These are phyloP conservation scores for Colletotrichum abscissum DNA, from an alignment of 2,329 filamentous ascomycete species.

Conservation along the genomic window DNA sequence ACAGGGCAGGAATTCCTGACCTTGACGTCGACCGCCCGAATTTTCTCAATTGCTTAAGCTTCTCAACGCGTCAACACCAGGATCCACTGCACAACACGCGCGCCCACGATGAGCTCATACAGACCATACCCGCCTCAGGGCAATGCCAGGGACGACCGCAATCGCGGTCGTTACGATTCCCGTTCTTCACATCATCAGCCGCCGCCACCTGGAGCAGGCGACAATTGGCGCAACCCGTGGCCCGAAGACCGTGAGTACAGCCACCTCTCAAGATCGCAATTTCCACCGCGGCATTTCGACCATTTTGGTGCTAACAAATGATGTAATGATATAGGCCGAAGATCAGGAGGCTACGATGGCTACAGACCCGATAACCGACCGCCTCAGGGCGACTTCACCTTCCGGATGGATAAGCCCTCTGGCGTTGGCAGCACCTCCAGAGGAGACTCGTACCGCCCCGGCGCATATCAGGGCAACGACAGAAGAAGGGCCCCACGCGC, in stretches of 20 bases:
- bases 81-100: slow-evolving; percentile 30
- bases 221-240: slow-evolving; percentile 28
- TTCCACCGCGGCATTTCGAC: slow-evolving; percentile 14
- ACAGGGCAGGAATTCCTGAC: slow-evolving; percentile 24
- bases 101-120: slow-evolving; percentile 32
- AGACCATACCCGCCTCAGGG: slow-evolving; percentile 28
- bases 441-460: slow-evolving; percentile 46
- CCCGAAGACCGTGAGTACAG: slow-evolving; percentile 34
- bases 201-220: slow-evolving; percentile 19
- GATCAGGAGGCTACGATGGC: slow-evolving; percentile 30
- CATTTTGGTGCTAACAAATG: slow-evolving; percentile 31
- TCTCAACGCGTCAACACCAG: slow-evolving; percentile 34
- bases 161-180: slow-evolving; percentile 13
- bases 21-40: slow-evolving; percentile 24
- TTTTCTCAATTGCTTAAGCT: slow-evolving; percentile 14
- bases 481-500: slow-evolving; percentile 15
- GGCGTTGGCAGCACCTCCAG: slow-evolving; percentile 54
- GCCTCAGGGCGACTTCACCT: slow-evolving; percentile 65
- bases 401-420: slow-evolving; percentile 63
- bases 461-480: slow-evolving; percentile 26
- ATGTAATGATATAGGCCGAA: slow-evolving; percentile 17
- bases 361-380: slow-evolving; percentile 52
- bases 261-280: slow-evolving; percentile 24
- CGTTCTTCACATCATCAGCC: slow-evolving; percentile 6
- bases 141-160: slow-evolving; percentile 25